Conservation (phyloP, 257 asterid genomes). For the Fraxinus anomala region DNA sequence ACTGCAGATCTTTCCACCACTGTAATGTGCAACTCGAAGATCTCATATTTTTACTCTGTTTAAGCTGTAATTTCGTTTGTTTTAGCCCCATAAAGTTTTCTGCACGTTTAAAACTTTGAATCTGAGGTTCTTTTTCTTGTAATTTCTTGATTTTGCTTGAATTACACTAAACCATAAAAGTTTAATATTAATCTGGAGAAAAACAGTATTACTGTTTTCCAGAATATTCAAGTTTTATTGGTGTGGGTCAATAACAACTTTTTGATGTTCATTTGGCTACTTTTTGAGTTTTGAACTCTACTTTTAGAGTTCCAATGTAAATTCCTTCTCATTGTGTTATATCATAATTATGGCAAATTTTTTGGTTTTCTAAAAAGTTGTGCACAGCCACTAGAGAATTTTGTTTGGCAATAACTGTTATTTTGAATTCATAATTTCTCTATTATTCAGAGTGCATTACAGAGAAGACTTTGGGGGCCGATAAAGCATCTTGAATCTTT, state of each 20-base stretch:
- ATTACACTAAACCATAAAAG: slow-evolving; percentile 24
- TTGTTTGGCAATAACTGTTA: neutral
- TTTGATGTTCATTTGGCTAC: slow-evolving; percentile 35
- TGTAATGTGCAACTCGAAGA: slow-evolving; percentile 60
- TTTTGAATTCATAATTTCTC: slow-evolving; percentile 27
- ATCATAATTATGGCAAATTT: slow-evolving; percentile 29
- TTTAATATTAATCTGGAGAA: slow-evolving; percentile 15
- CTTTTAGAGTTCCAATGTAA: slow-evolving; percentile 34
- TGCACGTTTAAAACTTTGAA: slow-evolving; percentile 23
- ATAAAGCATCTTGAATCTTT: slow-evolving; percentile 71
- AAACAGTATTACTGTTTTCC: neutral
- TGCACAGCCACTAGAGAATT: too few relatives aligned
- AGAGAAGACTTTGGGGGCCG: slow-evolving; percentile 87
- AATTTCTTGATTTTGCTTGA: neutral
- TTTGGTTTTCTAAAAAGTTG: too few relatives aligned
- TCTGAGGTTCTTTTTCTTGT: slow-evolving; percentile 22
- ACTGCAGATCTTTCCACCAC: slow-evolving; percentile 52
- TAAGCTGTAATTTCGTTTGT: slow-evolving; percentile 8
- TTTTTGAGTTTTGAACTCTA: slow-evolving; percentile 17
- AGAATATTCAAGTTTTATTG: slow-evolving; percentile 30
- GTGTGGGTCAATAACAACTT: slow-evolving; percentile 44
- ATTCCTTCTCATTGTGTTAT: slow-evolving; percentile 22
- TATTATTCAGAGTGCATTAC: slow-evolving; percentile 56
- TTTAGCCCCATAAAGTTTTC: slow-evolving; percentile 1
- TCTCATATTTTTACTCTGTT: slow-evolving; percentile 37